phyloP scores from a whole-genome alignment of 495 filamentous ascomycete species.

The Bacidia gigantensis region DNA sequence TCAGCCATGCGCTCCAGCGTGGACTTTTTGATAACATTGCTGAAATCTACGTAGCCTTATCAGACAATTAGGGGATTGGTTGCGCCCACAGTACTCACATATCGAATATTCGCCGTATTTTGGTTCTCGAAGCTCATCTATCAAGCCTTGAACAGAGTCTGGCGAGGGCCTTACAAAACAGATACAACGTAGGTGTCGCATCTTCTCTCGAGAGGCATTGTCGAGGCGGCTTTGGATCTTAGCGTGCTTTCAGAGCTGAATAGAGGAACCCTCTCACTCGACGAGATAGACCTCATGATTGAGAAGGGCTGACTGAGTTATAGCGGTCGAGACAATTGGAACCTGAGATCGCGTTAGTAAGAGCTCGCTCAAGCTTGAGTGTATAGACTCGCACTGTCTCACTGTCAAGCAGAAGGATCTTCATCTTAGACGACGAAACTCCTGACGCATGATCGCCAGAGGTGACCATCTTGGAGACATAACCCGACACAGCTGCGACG shows the following conservation, averaged over 20 bases:
- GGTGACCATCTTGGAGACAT: constrained; percentile 94
- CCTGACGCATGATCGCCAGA: constrained; percentile 60
- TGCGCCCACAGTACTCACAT: constrained; percentile 29
- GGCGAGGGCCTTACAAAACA: constrained; percentile 87
- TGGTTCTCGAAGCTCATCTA: constrained; percentile 90
- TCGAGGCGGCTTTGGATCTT: constrained; percentile 50
- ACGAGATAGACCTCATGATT: constrained; percentile 97
- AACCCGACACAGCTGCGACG: constrained; percentile 79
- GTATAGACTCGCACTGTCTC: constrained; percentile 59
- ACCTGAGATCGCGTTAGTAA: constrained; percentile 35
- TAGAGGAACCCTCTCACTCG: constrained; percentile 35
- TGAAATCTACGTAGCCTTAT: constrained; percentile 46
- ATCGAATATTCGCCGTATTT: constrained; percentile 97
- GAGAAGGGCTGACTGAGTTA: constrained; percentile 89
- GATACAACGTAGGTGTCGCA: constrained; percentile 89
- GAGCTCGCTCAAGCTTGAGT: not conserved
- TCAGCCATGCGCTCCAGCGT: constrained; percentile 88
- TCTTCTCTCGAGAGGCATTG: constrained; percentile 84
- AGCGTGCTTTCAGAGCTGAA: constrained; percentile 14
- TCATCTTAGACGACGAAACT: constrained; percentile 84
- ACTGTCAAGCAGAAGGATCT: constrained; percentile 86
- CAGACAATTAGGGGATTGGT: not conserved
- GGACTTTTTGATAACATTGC: constrained; percentile 93
- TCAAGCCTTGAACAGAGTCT: constrained; percentile 79
- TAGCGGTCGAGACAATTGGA: constrained; percentile 81